Base-by-base conservation (phyloP, 441 rosid species). In the Adansonia gregorii region DNA sequence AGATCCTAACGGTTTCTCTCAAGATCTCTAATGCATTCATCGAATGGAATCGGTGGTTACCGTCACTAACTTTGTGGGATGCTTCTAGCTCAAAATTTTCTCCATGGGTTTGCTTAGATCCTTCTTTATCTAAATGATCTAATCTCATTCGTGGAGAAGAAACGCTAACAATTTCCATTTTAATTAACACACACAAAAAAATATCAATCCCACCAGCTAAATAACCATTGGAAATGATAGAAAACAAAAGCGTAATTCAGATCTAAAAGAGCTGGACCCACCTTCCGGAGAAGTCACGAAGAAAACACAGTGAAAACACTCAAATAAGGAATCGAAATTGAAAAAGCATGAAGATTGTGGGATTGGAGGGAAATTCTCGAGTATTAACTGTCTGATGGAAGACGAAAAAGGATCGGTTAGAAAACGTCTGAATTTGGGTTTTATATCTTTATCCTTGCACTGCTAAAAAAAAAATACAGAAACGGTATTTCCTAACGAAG, bases 1-100 rank as follows among this genome's bases (percentile, higher is more conserved):
- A 92, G 69, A 95, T 92, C 73, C 97, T 82, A 46, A 91, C 89
- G 4, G 98, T 89, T 86, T 95, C 98, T 69, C 95, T 88, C 83
- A 95, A 81, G 80, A 95, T 93, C 88, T 93, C 98, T 75, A 91
- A 75, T 2, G 98, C 98, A 72, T 86, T 92, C 94, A 87, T 86
- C 24, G 97, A 83, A 78, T 81, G 91, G 75, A 90, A 86, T 49
- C 81, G 87, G 39, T 82, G 54, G 61, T 45, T 24, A 63, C 46
- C 78, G 64, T 67, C 74, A 75, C 65, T 22, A 48, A 22, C 79
- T 79, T 68, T 9, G 54, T 76, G 72, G 68, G 83, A 72, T 56
- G 84, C 63, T 72, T 86, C 90, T 20, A 83, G 46, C 79, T 86
- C 91, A 58, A 85, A 76, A 76, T 65, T 79, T 49, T 68, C 81